Evolutionary conservation across 2,329 filamentous ascomycete species (phyloP).

Genomic region (Cladophialophora exuberans): DNA sequence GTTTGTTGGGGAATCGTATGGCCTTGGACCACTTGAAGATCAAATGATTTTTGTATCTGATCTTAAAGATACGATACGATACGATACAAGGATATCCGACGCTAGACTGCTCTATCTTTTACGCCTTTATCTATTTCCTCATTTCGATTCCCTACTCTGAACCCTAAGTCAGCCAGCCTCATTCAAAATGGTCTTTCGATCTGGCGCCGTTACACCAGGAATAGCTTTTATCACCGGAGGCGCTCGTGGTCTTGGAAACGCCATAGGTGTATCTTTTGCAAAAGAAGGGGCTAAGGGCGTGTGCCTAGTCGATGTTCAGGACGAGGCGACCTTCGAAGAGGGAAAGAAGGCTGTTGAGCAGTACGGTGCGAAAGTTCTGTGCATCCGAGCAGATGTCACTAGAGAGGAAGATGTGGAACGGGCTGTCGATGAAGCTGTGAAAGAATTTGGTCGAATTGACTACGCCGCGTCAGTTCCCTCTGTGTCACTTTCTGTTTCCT

Average conservation of each 20-base stretch:
- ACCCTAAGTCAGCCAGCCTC: neutral
- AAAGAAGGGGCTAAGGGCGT: slow-evolving; percentile 43
- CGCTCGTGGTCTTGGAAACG: slow-evolving; percentile 40
- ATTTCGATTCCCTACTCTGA: neutral
- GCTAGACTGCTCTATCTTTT: too few species aligned
- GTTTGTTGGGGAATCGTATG: too few species aligned
- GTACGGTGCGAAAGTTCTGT: slow-evolving; percentile 19
- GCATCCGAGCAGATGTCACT: slow-evolving; percentile 30
- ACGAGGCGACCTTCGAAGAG: slow-evolving; percentile 20
- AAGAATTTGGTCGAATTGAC: slow-evolving; percentile 61
- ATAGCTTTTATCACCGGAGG: slow-evolving; percentile 44
- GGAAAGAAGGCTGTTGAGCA: slow-evolving; percentile 23
- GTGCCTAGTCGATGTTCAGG: slow-evolving; percentile 36
- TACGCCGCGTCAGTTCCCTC: slow-evolving; percentile 68
- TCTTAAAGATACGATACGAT: too few species aligned
- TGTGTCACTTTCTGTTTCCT: neutral
- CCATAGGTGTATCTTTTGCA: slow-evolving; percentile 40
- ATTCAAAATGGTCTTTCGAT: slow-evolving; percentile 19
- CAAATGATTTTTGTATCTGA: too few species aligned
- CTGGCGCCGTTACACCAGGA: slow-evolving; percentile 22
- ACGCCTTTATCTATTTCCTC: too few species aligned
- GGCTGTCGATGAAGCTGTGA: slow-evolving; percentile 24
- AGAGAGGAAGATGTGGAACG: slow-evolving; percentile 25
- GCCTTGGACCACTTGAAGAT: too few species aligned
- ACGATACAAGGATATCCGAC: too few species aligned